Evolutionary conservation across 208 protist species (phyloP), one percentile per base, ranked within the genome.

Genomic region (Trypanosoma boissoni): DNA sequence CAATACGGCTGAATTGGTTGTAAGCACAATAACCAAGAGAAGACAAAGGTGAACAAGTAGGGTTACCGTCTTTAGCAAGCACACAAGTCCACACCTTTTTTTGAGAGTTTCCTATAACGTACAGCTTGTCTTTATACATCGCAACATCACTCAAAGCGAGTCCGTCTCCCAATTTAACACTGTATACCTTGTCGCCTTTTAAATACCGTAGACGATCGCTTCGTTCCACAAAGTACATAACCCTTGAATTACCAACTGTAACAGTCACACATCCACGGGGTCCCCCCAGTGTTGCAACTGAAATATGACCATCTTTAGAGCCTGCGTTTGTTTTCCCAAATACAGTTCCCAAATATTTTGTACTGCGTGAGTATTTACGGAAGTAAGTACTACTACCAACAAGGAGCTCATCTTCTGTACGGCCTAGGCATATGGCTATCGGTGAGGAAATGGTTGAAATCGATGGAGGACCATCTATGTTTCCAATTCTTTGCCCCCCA

Each of bases 351-450:
- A 74, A 64, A n/a, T 72, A 26, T 32, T 63, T 65, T 6, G 21
- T 74, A 21, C 43, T 59, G 29, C 74, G 71, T 31, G 77, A 75
- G 43, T 78, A 64, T 26, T 48, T 68, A 53, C 76, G 79, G 41
- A 91, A 75, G 43, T 55, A 51, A 18, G 42, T 53, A 18, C 34
- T 34, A 2, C 36, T 52, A 12, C 75, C 74, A 32, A 87, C 51
- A 43, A 91, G 57, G 24, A 91, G 31, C 1, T 50, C 39, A 3
- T 58, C 53, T 37, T 76, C 63, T 3, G 39, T 64, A 8, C 8
- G 44, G 53, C 61, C 66, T 23, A 21, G 43, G 46, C 83, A 91
- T 14, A 87, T 34, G 0, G 69, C 74, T 20, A 39, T 48, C 1
- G 83, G 80, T 48, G 53, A 58, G 2, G 26, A 4, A 32, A 91